These are phyloP conservation scores for Rhizopogon rudus DNA, from an alignment of 768 basidiomycete genomes.

Conservation along the genomic window DNA sequence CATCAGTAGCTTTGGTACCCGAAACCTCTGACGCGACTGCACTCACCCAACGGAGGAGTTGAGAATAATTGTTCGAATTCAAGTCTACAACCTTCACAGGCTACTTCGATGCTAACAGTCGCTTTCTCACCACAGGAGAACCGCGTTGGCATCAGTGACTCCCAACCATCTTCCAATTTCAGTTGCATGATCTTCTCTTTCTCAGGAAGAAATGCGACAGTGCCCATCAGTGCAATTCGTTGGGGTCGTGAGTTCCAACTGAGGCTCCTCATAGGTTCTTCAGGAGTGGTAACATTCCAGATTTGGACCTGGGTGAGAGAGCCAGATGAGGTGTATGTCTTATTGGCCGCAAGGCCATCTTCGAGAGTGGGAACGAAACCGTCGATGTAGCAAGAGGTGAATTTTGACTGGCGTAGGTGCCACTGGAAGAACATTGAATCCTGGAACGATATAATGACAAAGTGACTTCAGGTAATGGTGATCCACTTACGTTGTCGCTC, in stretches of 20 bases:
- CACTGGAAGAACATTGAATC: constrained; percentile 22
- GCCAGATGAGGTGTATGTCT: constrained; percentile 10
- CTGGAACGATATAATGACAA: constrained; percentile 1
- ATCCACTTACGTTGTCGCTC: background rate
- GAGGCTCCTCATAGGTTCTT: background rate
- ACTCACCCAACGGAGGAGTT: constrained; percentile 13
- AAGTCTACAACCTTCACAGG: constrained; percentile 10
- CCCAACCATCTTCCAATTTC: constrained; percentile 6
- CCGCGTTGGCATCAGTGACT: constrained; percentile 4
- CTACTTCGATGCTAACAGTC: constrained; percentile 10
- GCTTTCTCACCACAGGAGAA: constrained; percentile 8
- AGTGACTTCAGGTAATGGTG: background rate
- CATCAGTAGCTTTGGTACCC: background rate
- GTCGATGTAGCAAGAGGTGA: constrained; percentile 13
- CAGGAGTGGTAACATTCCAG: constrained; percentile 13
- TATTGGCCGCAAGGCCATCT: constrained; percentile 7
- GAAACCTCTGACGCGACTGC: background rate
- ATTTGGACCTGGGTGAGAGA: constrained; percentile 13
- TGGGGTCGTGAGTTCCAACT: constrained; percentile 14
- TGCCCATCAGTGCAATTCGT: constrained; percentile 13
- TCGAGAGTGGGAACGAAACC: constrained; percentile 9
- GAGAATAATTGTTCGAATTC: constrained; percentile 16
- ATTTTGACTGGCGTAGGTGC: constrained; percentile 7
- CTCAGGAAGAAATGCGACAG: constrained; percentile 5
- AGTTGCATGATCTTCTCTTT: constrained; percentile 2